phyloP scores from a whole-genome alignment of 1,284 basidiomycete species.

The Irpex sp. region DNA sequence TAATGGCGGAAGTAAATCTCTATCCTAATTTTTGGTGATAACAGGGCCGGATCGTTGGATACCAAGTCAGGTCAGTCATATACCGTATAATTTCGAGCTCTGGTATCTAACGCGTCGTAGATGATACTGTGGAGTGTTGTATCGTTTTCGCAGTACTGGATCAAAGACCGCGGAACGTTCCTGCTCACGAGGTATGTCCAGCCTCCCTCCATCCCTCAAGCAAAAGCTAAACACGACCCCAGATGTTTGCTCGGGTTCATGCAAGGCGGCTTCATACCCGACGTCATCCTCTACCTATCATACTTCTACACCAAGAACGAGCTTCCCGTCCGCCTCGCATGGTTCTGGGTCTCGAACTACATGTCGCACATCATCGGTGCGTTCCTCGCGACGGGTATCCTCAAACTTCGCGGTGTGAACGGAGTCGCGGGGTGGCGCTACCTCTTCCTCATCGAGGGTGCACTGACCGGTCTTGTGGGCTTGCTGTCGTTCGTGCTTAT shows the following conservation, averaged over 20 bases:
- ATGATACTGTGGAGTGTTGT: constrained; percentile 56
- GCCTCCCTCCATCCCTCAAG: constrained; percentile 26
- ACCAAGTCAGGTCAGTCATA: constrained; percentile 49
- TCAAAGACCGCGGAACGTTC: constrained; percentile 53
- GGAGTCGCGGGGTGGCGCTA: constrained; percentile 60
- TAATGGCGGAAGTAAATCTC: neutral
- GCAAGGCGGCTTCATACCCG: constrained; percentile 64
- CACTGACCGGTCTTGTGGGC: constrained; percentile 52
- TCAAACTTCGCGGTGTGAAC: constrained; percentile 42
- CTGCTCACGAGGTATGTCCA: constrained; percentile 33
- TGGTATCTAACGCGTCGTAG: constrained; percentile 24
- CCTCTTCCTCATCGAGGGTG: constrained; percentile 52
- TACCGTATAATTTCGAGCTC: constrained; percentile 9
- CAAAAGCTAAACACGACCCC: neutral
- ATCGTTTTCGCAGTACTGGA: constrained; percentile 61
- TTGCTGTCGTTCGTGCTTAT: constrained; percentile 64
- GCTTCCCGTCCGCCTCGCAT: constrained; percentile 61
- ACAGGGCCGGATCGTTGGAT: constrained; percentile 62
- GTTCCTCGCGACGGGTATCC: constrained; percentile 63
- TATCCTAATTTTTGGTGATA: neutral
- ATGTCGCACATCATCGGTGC: constrained; percentile 49
- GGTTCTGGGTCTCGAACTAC: constrained; percentile 66
- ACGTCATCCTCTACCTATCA: constrained; percentile 63
- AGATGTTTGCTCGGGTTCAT: constrained; percentile 39
- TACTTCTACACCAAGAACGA: constrained; percentile 71